Evolutionary conservation across 2,329 filamentous ascomycete species (phyloP).

Genomic region (Ophiostoma ulmi): DNA sequence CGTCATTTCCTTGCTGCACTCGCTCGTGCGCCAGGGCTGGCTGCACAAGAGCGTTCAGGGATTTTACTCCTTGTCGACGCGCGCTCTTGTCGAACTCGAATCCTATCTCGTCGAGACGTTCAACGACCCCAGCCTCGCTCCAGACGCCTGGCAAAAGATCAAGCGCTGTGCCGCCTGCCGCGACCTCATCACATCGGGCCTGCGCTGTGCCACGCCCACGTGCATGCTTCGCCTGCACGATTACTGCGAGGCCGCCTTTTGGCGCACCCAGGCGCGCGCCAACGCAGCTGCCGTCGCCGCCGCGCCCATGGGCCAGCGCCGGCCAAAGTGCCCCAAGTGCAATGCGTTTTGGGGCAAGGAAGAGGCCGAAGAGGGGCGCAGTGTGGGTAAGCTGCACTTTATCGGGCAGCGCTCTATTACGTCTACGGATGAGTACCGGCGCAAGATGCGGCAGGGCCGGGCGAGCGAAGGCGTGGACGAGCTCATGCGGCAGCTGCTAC

Average conservation of each 20-base stretch:
- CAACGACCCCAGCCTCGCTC: slow-evolving; percentile 56
- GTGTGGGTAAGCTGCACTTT: slow-evolving; percentile 36
- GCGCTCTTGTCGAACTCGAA: slow-evolving; percentile 78
- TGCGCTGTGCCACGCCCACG: slow-evolving; percentile 64
- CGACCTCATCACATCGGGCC: slow-evolving; percentile 80
- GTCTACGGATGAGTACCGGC: slow-evolving; percentile 46
- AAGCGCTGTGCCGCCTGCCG: slow-evolving; percentile 85
- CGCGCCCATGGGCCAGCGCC: slow-evolving; percentile 48
- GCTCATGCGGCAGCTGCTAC: slow-evolving; percentile 32
- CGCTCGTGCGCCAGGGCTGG: slow-evolving; percentile 76
- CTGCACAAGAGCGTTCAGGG: slow-evolving; percentile 66
- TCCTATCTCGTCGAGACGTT: slow-evolving; percentile 84
- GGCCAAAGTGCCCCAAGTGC: slow-evolving; percentile 62
- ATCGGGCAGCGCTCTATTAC: slow-evolving; percentile 56
- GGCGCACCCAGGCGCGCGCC: slow-evolving; percentile 53
- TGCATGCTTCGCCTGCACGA: slow-evolving; percentile 72
- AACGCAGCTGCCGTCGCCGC: slow-evolving; percentile 43
- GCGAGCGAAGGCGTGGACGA: slow-evolving; percentile 36
- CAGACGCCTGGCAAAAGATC: slow-evolving; percentile 63
- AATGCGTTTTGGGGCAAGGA: slow-evolving; percentile 43
- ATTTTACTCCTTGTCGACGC: slow-evolving; percentile 70
- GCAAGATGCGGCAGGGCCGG: slow-evolving; percentile 38
- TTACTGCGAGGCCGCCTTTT: slow-evolving; percentile 68
- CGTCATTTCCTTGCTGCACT: slow-evolving; percentile 65
- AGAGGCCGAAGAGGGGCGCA: slow-evolving; percentile 17